phyloP scores from a whole-genome alignment of 108 stramenopile genomes.

The Nitzschia inconspicua region DNA sequence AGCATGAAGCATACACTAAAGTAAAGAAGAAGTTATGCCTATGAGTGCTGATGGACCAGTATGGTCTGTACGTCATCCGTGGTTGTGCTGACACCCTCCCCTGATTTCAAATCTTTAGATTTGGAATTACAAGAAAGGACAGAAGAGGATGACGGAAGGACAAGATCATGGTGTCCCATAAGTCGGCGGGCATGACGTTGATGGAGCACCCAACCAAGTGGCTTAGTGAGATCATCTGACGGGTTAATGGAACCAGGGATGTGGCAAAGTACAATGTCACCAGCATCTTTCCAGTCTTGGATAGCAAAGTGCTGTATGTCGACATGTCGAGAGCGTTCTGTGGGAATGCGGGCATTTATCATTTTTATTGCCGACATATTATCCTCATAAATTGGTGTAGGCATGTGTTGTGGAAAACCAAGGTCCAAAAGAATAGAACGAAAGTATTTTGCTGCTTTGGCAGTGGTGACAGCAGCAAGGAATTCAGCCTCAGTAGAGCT shows the following conservation, averaged over 20 bases:
- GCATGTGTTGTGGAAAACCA: conserved; percentile 18
- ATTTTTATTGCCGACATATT: conserved; percentile 12
- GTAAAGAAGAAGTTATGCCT: no score
- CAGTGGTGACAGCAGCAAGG: conserved; percentile 7
- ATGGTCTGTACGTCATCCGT: no score
- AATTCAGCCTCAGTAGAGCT: no score
- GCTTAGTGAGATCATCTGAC: conserved; percentile 31
- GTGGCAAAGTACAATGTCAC: conserved; percentile 7
- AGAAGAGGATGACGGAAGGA: no score
- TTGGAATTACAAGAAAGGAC: neutral
- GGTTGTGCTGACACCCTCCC: no score
- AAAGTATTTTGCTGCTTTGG: conserved; percentile 13
- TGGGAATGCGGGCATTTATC: conserved; percentile 16
- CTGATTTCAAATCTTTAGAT: no score
- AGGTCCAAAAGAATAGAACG: conserved; percentile 32
- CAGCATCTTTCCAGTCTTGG: conserved; percentile 21
- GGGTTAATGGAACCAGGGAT: conserved; percentile 25
- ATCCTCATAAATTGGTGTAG: conserved; percentile 24
- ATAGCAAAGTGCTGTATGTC: conserved; percentile 27
- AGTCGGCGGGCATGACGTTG: conserved; percentile 16
- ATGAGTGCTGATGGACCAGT: no score
- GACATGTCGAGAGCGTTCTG: conserved; percentile 19
- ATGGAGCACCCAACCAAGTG: conserved; percentile 35
- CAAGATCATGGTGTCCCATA: conserved; percentile 39
- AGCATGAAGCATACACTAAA: no score